Evolutionary conservation across 2,329 filamentous ascomycete genomes (phyloP).

Genomic region (Penicillium psychrosexuale): DNA sequence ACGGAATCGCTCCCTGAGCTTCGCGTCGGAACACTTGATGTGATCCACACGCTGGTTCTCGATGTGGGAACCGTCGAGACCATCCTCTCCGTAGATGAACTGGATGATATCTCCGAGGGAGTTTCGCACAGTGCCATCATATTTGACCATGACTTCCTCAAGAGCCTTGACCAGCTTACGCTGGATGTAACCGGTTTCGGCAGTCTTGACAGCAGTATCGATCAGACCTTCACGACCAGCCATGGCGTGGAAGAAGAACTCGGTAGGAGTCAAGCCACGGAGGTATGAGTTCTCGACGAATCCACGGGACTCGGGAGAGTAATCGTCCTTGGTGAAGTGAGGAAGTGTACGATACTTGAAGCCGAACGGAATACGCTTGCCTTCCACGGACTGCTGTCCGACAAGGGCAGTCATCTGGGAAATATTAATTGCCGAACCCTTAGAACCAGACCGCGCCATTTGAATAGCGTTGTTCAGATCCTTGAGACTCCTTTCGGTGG

Average conservation of each 20-base stretch:
- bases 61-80: constrained; percentile 87
- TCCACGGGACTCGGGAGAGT: constrained; percentile 91
- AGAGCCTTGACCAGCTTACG: constrained; percentile 96
- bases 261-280: constrained; percentile 86
- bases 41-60: constrained; percentile 89
- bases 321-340: constrained; percentile 99
- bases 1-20: constrained; percentile 77
- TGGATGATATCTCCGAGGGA: constrained; percentile 95
- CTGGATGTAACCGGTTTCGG: constrained; percentile 98
- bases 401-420: constrained; percentile 99
- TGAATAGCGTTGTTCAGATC: constrained; percentile 94
- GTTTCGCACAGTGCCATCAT: constrained; percentile 95
- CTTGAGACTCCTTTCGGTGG: constrained; percentile 87
- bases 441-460: constrained; percentile 95
- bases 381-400: constrained; percentile 96
- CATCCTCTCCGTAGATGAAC: constrained; percentile 97
- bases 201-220: constrained; percentile 98
- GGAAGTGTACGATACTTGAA: constrained; percentile 98
- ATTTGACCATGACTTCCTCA: constrained; percentile 95
- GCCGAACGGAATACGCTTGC: constrained; percentile 97
- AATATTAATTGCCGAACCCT: constrained; percentile 98
- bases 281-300: constrained; percentile 99
- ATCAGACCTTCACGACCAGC: constrained; percentile 99
- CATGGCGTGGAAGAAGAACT: constrained; percentile 99
- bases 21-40: constrained; percentile 72